Evolutionary conservation across 2,329 filamentous ascomycete species (phyloP), one percentile per base, ranked within the genome.

Genomic region (Acephala macrosclerotiorum): DNA sequence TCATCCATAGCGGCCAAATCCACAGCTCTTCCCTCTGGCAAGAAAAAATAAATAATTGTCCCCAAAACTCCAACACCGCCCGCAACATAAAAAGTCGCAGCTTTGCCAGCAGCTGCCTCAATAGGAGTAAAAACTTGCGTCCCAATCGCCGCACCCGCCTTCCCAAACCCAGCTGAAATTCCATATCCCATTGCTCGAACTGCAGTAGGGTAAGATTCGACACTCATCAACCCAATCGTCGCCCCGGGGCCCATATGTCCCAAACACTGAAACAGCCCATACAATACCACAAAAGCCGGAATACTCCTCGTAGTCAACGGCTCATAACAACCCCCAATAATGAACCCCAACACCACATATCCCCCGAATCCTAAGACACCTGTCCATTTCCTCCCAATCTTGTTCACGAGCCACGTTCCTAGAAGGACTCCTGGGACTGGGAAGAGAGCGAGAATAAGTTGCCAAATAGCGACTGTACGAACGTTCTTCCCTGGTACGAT

Each of bases 201-300:
- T 0, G 75, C 74, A 0, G 76, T 79, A 0, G 77, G 75, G 29
- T 76, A 79, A 4, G 69, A 68, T 61, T 79, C 77, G 0, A 72
- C 72, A 1, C 73, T 75, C 26, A 77, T 76, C 5, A 79, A 53
- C 0, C 76, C 76, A 36, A 78, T 77, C 0, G 75, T 78, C 0
- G 75, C 74, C 0, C 77, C 77, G 0, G 77, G 77, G 0, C 77
- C 77, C 74, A 78, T 74, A 29, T 79, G 74, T 0, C 77, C 77
- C 22, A 76, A 73, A 0, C 71, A 73, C 45, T 77, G 76, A 7
- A 78, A 53, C 2, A 78, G 60, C 1, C 76, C 76, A 53, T 78
- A 78, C 2, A 79, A 61, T 0, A 79, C 75, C 11, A 78, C 75
- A 64, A 79, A 79, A 0, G 73, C 73, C 0, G 75, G 70, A 55